Evolutionary conservation across 371 early-diverging fungal species (phyloP).

Genomic region (Coemansia sp.): DNA sequence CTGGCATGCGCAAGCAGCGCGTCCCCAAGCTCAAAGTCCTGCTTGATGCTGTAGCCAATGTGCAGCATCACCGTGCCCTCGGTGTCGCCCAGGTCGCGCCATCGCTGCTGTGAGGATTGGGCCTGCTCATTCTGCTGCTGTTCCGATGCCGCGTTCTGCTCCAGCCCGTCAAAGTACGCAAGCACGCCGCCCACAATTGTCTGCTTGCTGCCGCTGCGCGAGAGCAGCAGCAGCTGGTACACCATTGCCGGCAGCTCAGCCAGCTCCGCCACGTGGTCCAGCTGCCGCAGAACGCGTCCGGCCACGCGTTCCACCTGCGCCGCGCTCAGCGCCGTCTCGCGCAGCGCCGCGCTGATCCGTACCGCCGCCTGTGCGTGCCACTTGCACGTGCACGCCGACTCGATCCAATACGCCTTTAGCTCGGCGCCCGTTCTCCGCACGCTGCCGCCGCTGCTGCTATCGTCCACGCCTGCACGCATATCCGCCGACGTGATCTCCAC

Average conservation of each 20-base stretch:
- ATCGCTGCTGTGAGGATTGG: not conserved
- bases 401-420: constrained; percentile 47
- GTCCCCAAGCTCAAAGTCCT: constrained; percentile 48
- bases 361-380: constrained; percentile 42
- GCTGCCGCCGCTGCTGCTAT: not conserved
- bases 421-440: constrained; percentile 33
- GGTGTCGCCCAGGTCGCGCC: constrained; percentile 37
- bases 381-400: constrained; percentile 37
- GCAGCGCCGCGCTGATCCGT: constrained; percentile 32
- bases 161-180: constrained; percentile 42
- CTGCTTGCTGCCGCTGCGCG: constrained; percentile 36
- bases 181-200: constrained; percentile 35
- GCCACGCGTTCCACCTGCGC: constrained; percentile 18
- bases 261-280: constrained; percentile 16
- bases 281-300: constrained; percentile 35
- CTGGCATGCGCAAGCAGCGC: constrained; percentile 34
- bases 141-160: constrained; percentile 1
- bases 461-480: not conserved
- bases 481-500: constrained; percentile 33
- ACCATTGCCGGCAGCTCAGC: constrained; percentile 48
- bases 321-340: constrained; percentile 29
- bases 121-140: too few relatives aligned
- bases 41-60: constrained; percentile 47
- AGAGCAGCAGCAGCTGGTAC: constrained; percentile 47
- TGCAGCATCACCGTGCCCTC: constrained; percentile 52